Evolutionary conservation across 2,329 filamentous ascomycete genomes (phyloP).

Genomic region (Sporothrix inflata): DNA sequence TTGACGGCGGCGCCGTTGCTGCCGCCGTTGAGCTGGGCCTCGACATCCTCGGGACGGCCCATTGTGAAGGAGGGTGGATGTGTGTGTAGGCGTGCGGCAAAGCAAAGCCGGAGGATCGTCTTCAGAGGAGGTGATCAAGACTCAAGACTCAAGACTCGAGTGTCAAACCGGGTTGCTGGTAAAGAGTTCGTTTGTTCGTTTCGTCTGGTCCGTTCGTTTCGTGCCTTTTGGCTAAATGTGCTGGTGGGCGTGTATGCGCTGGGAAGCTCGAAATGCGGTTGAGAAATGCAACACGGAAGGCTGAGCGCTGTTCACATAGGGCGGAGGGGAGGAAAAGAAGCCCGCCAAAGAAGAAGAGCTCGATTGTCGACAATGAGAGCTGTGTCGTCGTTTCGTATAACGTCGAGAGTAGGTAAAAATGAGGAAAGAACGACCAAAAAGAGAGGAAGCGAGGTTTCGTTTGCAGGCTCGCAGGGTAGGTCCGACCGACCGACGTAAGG

Average conservation of each 20-base stretch:
- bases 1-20: not conserved
- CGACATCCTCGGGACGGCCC: conserved; percentile 31
- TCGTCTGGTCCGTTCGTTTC: not conserved
- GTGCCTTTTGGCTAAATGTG: not conserved
- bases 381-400: not conserved
- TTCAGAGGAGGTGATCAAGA: not conserved
- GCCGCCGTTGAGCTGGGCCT: conserved; percentile 33
- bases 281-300: not conserved
- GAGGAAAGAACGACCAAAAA: not conserved
- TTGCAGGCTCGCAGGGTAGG: conserved; percentile 6
- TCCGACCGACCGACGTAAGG: conserved; percentile 1
- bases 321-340: no score
- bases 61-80: not conserved
- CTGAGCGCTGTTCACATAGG: no score
- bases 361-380: not conserved
- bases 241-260: not conserved
- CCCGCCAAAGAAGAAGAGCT: not conserved
- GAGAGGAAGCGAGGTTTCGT: not conserved
- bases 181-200: not conserved
- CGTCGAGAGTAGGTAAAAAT: not conserved
- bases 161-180: not conserved
- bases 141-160: not conserved
- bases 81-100: not conserved
- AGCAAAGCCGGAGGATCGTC: not conserved
- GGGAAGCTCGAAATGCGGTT: not conserved